Conservation (phyloP, 148 eudicot genomes). For the Talinum fruticosum region DNA sequence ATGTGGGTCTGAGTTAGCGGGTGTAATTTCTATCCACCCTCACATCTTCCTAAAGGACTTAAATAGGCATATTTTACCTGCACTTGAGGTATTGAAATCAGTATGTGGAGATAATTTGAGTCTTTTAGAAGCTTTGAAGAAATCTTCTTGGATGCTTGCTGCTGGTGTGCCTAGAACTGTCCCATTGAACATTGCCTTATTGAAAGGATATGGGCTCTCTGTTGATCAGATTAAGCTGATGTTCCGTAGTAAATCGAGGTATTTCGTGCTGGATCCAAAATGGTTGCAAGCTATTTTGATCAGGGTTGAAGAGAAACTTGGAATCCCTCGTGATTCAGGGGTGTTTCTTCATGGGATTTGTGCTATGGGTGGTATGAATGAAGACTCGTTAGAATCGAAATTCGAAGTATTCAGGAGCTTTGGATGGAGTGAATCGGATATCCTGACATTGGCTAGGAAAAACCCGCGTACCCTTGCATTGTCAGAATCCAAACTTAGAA, state of each 20-base stretch:
- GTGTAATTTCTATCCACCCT: constrained; percentile 17
- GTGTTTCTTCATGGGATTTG: constrained; percentile 31
- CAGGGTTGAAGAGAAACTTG: constrained; percentile 25
- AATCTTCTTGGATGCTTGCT: constrained; percentile 16
- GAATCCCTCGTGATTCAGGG: constrained; percentile 21
- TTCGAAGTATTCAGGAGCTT: constrained; percentile 22
- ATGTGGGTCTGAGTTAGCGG: constrained; percentile 24
- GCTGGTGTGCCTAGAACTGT: not conserved
- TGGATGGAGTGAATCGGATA: constrained; percentile 31
- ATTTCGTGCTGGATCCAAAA: not conserved
- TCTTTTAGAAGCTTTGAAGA: constrained; percentile 17
- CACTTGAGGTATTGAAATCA: constrained; percentile 19
- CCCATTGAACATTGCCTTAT: constrained; percentile 15
- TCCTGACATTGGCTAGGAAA: constrained; percentile 8
- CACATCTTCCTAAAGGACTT: constrained; percentile 4
- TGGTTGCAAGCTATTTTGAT: constrained; percentile 16
- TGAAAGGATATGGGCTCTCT: constrained; percentile 29
- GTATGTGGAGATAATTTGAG: not conserved
- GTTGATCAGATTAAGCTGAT: constrained; percentile 14
- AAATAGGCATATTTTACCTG: constrained; percentile 26
- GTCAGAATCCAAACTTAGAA: constrained; percentile 26
- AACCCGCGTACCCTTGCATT: constrained; percentile 19
- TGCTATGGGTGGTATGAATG: constrained; percentile 5
- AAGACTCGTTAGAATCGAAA: constrained; percentile 19
- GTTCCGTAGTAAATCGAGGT: constrained; percentile 15